Percentiles rank a stretch among this genome's conserved stretches.
These are phyloP conservation scores for Lasiosphaeriaceae sp. DNA, from an alignment of 495 filamentous ascomycete species.

Conservation along the genomic window DNA sequence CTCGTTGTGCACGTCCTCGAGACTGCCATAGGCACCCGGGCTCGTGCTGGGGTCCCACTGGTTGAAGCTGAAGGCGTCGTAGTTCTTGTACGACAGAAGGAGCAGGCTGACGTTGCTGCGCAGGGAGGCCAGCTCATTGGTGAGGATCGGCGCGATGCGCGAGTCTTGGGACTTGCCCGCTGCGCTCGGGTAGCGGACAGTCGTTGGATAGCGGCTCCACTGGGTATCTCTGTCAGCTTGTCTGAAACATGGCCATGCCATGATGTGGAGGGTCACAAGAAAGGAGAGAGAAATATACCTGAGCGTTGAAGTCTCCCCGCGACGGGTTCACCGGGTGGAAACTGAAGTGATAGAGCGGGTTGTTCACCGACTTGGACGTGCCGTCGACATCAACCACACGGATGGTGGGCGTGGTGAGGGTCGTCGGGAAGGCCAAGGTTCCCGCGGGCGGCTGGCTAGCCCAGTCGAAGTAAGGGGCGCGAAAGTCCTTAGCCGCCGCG, in stretches of 20 bases:
- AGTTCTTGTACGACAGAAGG: conserved; percentile 55
- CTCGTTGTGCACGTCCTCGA: conserved; percentile 62
- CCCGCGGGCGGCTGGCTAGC: conserved; percentile 31
- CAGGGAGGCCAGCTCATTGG: conserved; percentile 38
- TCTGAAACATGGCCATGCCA: not conserved
- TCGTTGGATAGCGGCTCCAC: conserved; percentile 23
- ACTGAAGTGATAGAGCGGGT: conserved; percentile 37
- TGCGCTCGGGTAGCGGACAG: conserved; percentile 22
- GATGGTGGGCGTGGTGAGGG: conserved; percentile 32
- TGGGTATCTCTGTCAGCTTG: not conserved
- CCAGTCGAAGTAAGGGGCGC: conserved; percentile 59
- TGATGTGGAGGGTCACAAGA: too few relatives aligned
- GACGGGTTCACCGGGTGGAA: conserved; percentile 27
- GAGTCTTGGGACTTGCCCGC: conserved; percentile 28
- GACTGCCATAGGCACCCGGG: conserved; percentile 44
- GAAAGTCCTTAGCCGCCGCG: conserved; percentile 44
- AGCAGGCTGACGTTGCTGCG: conserved; percentile 48
- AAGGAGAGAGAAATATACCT: not conserved
- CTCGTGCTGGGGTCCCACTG: conserved; percentile 39
- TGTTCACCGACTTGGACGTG: conserved; percentile 25
- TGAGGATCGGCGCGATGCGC: conserved; percentile 46
- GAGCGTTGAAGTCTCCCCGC: conserved; percentile 16
- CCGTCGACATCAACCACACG: conserved; percentile 35
- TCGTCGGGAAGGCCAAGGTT: conserved; percentile 23
- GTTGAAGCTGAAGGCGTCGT: conserved; percentile 55